These are phyloP conservation scores for Fusarium ambrosium DNA, from an alignment of 2,329 filamentous ascomycete genomes.

Conservation along the genomic window DNA sequence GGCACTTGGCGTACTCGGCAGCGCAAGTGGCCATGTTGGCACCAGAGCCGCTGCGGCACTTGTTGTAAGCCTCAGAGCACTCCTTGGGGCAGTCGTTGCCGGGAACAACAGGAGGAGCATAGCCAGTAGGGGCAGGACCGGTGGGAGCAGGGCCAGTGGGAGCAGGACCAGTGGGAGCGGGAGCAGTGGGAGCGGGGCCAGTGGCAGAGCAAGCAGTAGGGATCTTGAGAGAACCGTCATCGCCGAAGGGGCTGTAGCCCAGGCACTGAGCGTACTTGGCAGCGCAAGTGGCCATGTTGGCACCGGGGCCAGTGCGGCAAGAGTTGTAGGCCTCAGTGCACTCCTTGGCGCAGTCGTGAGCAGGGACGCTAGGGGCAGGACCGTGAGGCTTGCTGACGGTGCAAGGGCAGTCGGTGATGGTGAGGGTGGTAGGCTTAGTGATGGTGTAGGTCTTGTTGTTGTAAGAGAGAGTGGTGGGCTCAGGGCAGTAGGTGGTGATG, in stretches of 20 bases:
- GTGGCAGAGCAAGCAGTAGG: conserved; percentile 61
- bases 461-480: conserved; percentile 70
- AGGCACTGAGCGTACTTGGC: conserved; percentile 39
- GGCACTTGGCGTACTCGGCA: conserved; percentile 37
- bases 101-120: conserved; percentile 15
- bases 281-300: conserved; percentile 41
- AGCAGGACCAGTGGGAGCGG: conserved; percentile 68
- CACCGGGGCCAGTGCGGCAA: conserved; percentile 24
- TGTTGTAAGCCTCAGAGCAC: conserved; percentile 21
- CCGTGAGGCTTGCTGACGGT: conserved; percentile 63
- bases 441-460: conserved; percentile 74
- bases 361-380: conserved; percentile 21
- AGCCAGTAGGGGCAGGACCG: conserved; percentile 19
- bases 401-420: conserved; percentile 76
- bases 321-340: conserved; percentile 21
- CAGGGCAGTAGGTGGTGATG: conserved; percentile 77
- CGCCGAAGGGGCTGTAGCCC: conserved; percentile 39
- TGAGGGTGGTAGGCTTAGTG: conserved; percentile 73
- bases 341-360: conserved; percentile 35
- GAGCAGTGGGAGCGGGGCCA: neutral
- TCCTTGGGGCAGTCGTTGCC: conserved; percentile 34
- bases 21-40: conserved; percentile 40
- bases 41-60: conserved; percentile 23
- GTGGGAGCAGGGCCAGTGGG: conserved; percentile 63
- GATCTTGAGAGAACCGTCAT: conserved; percentile 20